Conservation (phyloP, 257 asterid genomes). For the Mentha longifolia region DNA sequence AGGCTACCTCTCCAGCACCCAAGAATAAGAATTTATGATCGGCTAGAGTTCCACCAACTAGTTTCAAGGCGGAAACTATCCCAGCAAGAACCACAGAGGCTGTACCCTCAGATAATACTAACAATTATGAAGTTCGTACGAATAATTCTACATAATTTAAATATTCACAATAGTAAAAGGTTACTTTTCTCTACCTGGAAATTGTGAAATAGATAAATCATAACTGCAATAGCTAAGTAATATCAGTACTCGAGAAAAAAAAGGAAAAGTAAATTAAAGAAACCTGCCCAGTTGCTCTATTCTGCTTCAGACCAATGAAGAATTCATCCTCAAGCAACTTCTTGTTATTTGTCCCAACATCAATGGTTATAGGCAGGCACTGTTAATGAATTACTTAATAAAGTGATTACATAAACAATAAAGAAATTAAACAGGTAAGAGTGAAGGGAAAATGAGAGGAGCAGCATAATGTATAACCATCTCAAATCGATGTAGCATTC, state of each 20-base stretch:
- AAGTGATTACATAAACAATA: no score
- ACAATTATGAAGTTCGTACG: constrained; percentile 4
- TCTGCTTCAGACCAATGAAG: constrained; percentile 86
- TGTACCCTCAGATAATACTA: constrained; percentile 66
- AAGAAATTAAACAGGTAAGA: neutral
- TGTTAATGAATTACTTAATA: constrained; percentile 29
- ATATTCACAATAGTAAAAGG: neutral
- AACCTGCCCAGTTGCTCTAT: constrained; percentile 85
- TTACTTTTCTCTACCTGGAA: constrained; percentile 56
- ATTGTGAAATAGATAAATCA: constrained; percentile 2
- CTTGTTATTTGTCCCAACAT: constrained; percentile 93
- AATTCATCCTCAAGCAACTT: constrained; percentile 79
- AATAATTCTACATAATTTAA: neutral
- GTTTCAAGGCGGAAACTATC: constrained; percentile 69
- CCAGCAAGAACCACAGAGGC: constrained; percentile 95
- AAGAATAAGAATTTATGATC: constrained; percentile 91
- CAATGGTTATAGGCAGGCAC: constrained; percentile 92
- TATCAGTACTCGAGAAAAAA: neutral
- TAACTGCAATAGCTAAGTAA: neutral
- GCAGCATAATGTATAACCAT: no score
- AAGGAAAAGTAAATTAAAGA: neutral
- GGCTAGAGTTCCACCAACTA: constrained; percentile 74
- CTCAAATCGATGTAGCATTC: no score
- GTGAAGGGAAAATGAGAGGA: no score
- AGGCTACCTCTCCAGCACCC: constrained; percentile 93